Evolutionary conservation across 2,329 filamentous ascomycete species (phyloP), one percentile per base, ranked within the genome.

Genomic region (Sclerotinia borealis): DNA sequence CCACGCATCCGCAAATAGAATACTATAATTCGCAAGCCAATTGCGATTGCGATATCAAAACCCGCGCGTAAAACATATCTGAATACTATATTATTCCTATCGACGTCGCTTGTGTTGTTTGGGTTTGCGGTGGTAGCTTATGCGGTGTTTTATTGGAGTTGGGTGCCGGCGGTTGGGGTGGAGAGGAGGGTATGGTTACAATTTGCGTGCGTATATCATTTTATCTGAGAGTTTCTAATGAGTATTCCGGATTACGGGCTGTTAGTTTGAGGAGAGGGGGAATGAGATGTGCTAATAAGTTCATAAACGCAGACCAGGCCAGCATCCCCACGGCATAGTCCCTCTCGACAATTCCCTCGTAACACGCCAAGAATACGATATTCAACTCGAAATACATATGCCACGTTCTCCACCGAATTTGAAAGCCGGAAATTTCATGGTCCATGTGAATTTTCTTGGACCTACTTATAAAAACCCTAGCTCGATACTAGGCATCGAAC

Each of bases 401-500:
- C 95, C 95, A 22, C 86, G 88, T 47, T 95, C 91, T 2, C 86
- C 85, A 0, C 77, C 81, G 1, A 99, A 99, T 72, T 77, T 90
- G 27, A 83, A 83, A 2, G 83, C 84, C 17, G 95, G 95, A 34
- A 98, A 98, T 77, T 98, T 97, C 80, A 99, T 99, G 95, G 79
- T 98, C 22, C 88, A 90, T 52, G 78, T 96, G 19, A 83, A 86
- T 65, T 83, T 96, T 59, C 81, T 90, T 56, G 81, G 81, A 31
- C 77, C 77, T 29, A 75, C 76, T 29, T 76, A 77, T 10, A 74
- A 70, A 4, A 75, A 73, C 62, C 66, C 73, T 59, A 71, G 69
- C 34, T 73, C 69, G 34, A 69, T 71, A 41, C 10, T 72, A 76
- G 62, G 65, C 69, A 13, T 58, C 27, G 54, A 58, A 25, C 29